Evolutionary conservation across 1,139 yeast genomes (phyloP).

Genomic region (Hyphopichia pseudoburtonii): DNA sequence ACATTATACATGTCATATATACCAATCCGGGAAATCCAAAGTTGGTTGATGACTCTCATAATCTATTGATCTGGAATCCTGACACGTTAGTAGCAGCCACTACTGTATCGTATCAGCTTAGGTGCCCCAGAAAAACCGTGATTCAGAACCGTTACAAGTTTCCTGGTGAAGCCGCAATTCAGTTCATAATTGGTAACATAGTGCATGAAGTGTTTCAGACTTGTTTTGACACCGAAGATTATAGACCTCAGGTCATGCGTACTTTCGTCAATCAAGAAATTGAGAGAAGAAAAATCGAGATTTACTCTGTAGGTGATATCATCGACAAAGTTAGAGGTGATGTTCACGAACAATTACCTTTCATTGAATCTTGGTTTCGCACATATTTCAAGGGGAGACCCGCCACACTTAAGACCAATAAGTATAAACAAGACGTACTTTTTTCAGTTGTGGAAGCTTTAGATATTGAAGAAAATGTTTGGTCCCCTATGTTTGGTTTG

Average conservation of each 20-base stretch:
- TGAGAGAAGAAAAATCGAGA: slow-evolving; percentile 43
- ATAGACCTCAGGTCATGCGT: slow-evolving; percentile 45
- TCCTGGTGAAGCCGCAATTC: slow-evolving; percentile 58
- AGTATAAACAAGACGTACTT: slow-evolving; percentile 31
- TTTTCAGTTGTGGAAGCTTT: slow-evolving; percentile 64
- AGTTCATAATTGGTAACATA: slow-evolving; percentile 73
- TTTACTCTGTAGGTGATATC: slow-evolving; percentile 58
- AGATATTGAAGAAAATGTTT: slow-evolving; percentile 86
- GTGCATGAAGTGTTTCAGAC: slow-evolving; percentile 78
- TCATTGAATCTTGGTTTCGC: slow-evolving; percentile 64
- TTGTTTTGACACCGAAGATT: slow-evolving; percentile 49
- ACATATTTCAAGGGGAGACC: slow-evolving; percentile 37
- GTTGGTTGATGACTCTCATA: slow-evolving; percentile 56
- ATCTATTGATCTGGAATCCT: slow-evolving; percentile 77
- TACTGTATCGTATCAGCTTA: slow-evolving; percentile 69
- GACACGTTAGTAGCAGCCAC: slow-evolving; percentile 84
- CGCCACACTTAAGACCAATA: slow-evolving; percentile 37
- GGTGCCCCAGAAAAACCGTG: slow-evolving; percentile 72
- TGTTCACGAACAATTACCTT: slow-evolving; percentile 52
- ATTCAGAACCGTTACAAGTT: slow-evolving; percentile 52
- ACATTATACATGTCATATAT: slow-evolving; percentile 61
- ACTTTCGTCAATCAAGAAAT: slow-evolving; percentile 47
- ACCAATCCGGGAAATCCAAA: slow-evolving; percentile 37
- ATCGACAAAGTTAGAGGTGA: slow-evolving; percentile 46
- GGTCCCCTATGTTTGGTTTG: slow-evolving; percentile 92